Conservation (phyloP, 2,329 filamentous ascomycete genomes). For the Xylariaceae sp. region DNA sequence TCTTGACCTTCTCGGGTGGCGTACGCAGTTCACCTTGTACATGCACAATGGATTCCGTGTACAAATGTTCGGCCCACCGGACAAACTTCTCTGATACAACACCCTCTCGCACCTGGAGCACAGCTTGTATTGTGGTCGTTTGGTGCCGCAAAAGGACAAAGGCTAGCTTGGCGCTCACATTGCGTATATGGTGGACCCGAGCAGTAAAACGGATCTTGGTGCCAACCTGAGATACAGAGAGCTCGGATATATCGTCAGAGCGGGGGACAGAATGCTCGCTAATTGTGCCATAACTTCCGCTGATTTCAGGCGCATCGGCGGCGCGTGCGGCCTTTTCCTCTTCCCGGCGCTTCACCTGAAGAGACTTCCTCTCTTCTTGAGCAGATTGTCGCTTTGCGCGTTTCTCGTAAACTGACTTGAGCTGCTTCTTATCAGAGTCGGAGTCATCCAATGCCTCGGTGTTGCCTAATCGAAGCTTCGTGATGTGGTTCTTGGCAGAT, state of each 20-base stretch:
- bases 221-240: conserved; percentile 57
- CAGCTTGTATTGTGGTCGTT: conserved; percentile 82
- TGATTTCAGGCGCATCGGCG: conserved; percentile 36
- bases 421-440: conserved; percentile 40
- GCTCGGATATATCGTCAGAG: conserved; percentile 40
- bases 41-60: conserved; percentile 77
- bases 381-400: conserved; percentile 43
- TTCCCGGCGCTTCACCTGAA: conserved; percentile 42
- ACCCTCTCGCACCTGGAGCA: conserved; percentile 64
- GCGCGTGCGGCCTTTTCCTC: conserved; percentile 42
- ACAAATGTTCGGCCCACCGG: conserved; percentile 84
- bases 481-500: conserved; percentile 47
- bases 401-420: conserved; percentile 43
- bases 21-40: conserved; percentile 75
- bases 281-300: conserved; percentile 37
- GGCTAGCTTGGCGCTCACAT: conserved; percentile 80
- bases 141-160: conserved; percentile 89
- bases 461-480: conserved; percentile 46
- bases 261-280: conserved; percentile 50
- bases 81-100: conserved; percentile 76
- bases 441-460: conserved; percentile 41
- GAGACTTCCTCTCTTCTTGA: conserved; percentile 42
- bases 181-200: conserved; percentile 78
- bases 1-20: conserved; percentile 75
- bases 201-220: conserved; percentile 70